Evolutionary conservation across 768 basidiomycete species (phyloP), one percentile per base, ranked within the genome.

Genomic region (Russula emetica): DNA sequence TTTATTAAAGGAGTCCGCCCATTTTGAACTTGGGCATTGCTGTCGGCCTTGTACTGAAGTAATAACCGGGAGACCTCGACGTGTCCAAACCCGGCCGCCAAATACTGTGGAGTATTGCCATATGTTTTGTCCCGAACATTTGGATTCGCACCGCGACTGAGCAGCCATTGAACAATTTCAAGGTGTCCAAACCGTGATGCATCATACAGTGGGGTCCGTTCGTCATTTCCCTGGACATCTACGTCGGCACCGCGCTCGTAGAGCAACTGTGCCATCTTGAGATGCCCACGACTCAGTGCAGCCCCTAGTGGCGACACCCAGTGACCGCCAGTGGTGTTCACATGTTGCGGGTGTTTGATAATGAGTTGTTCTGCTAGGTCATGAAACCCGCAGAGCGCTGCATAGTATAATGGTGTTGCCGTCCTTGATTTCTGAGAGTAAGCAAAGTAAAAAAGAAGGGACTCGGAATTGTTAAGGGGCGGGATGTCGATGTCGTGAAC

Each of bases 401-500:
- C 42, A 30, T 53, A 45, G 10, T 60, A 60, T 7, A 60, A 10
- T 1, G 47, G 49, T 6, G 34, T 5, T 14, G 16, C n/a, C 22
- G 13, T 11, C 9, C 20, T 9, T 11, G 1, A 13, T 13, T 5
- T 3, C 14, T 51, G 5, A 4, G 16, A n/a, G 32, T 7, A 14
- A 13, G 7, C 10, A 6, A 9, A 10, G 3, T 6, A 5, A 0
- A 0, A 13, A 4, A 4, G 26, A n/a, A n/a, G n/a, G n/a, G n/a
- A n/a, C n/a, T n/a, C n/a, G n/a, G n/a, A n/a, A n/a, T n/a, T n/a
- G n/a, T n/a, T n/a, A n/a, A n/a, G n/a, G n/a, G 28, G 20, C 0
- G 0, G 0, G 3, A 3, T 20, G 51, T 53, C 51, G 20, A 53
- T n/a, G 44, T 55, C n/a, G 18, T 47, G 20, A 1, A 55, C 4